Evolutionary conservation across 768 basidiomycete species (phyloP).

Genomic region (Hirschioporus abietinus): DNA sequence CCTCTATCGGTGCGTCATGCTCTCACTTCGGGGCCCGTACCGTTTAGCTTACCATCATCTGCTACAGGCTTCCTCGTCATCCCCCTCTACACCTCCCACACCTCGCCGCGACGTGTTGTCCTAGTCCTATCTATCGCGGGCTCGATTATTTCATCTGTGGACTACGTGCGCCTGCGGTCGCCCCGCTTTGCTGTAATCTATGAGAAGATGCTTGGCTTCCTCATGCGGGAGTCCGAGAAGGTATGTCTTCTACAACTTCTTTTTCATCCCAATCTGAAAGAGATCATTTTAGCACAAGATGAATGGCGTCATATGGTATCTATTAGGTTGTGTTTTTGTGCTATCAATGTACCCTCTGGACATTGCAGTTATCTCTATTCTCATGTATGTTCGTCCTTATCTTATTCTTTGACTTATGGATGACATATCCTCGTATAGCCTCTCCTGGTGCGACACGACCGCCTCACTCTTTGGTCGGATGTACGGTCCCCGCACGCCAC

Average conservation of each 20-base stretch:
- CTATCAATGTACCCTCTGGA: slow-evolving; percentile 76
- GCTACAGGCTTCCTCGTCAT: slow-evolving; percentile 57
- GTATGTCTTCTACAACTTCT: slow-evolving; percentile 31
- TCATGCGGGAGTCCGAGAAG: slow-evolving; percentile 89
- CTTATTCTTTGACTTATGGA: slow-evolving; percentile 7
- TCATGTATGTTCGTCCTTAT: slow-evolving; percentile 60
- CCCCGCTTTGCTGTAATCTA: slow-evolving; percentile 63
- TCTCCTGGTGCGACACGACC: slow-evolving; percentile 94
- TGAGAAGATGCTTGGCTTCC: slow-evolving; percentile 66
- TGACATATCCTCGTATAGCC: slow-evolving; percentile 37
- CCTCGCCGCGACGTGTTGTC: slow-evolving; percentile 47
- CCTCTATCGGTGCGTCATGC: slow-evolving; percentile 69
- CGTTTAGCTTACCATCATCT: slow-evolving; percentile 6
- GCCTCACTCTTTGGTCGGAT: slow-evolving; percentile 91
- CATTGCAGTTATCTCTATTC: slow-evolving; percentile 82
- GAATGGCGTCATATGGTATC: slow-evolving; percentile 91
- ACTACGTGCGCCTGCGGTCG: slow-evolving; percentile 65
- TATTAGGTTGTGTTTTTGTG: slow-evolving; percentile 77
- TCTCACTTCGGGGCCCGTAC: slow-evolving; percentile 1
- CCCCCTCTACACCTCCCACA: slow-evolving; percentile 48
- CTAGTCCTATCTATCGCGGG: slow-evolving; percentile 60
- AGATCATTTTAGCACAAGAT: slow-evolving; percentile 43
- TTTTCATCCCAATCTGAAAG: neutral
- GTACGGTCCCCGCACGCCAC: slow-evolving; percentile 65
- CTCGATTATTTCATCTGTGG: slow-evolving; percentile 64